Evolutionary conservation across 306 rosid species (phyloP).

Genomic region (Quillaja saponaria): DNA sequence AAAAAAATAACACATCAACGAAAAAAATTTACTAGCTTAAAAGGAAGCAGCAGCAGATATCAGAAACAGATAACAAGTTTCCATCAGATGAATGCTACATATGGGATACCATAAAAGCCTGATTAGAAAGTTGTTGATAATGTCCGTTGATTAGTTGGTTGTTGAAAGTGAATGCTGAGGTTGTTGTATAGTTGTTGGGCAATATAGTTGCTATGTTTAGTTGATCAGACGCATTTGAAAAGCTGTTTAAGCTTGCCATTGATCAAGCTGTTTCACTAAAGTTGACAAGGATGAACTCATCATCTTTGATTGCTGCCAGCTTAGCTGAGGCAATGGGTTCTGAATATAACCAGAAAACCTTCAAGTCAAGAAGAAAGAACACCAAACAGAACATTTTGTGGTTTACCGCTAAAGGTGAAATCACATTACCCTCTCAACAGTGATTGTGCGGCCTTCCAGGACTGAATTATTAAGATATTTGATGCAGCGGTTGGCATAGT

Average conservation of each 20-base stretch:
- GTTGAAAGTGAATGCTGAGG: conserved; percentile 96
- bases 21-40: conserved; percentile 22
- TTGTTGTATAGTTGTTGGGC: conserved; percentile 90
- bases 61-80: conserved; percentile 46
- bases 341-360: conserved; percentile 96
- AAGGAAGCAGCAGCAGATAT: conserved; percentile 26
- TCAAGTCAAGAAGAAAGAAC: conserved; percentile 67
- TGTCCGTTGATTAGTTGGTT: conserved; percentile 97
- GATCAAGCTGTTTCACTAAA: conserved; percentile 96
- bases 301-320: conserved; percentile 99
- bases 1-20: no score
- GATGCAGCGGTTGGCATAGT: conserved; percentile 83
- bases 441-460: conserved; percentile 90
- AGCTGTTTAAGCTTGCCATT: conserved; percentile 94
- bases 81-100: conserved; percentile 61
- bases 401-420: conserved; percentile 30
- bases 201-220: conserved; percentile 98
- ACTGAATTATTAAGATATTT: conserved; percentile 94
- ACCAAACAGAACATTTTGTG: conserved; percentile 26
- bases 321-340: conserved; percentile 90
- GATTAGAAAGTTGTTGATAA: conserved; percentile 95
- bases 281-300: conserved; percentile 94
- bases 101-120: conserved; percentile 86
- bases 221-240: conserved; percentile 88
- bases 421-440: conserved; percentile 85